Evolutionary conservation across 2,329 filamentous ascomycete species (phyloP).

Genomic region (Sporothrix variecibatus): DNA sequence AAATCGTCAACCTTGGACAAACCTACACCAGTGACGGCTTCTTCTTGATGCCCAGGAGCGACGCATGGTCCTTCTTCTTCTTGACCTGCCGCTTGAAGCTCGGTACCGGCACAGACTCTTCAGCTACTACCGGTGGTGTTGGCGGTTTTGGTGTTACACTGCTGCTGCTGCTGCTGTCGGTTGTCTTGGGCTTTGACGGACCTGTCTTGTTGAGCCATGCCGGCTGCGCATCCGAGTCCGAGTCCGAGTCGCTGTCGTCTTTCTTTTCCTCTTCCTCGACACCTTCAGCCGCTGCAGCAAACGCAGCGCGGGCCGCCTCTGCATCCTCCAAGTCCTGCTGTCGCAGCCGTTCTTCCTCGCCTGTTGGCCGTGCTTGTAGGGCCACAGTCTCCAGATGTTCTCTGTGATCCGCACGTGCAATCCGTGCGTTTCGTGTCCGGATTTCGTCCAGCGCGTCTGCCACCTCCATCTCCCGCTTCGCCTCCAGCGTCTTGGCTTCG

Average conservation of each 20-base stretch:
- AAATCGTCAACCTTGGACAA: background rate
- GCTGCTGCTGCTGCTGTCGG: conserved; percentile 37
- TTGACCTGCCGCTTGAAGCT: conserved; percentile 77
- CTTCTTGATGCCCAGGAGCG: conserved; percentile 83
- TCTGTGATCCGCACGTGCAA: conserved; percentile 73
- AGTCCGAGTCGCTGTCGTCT: background rate
- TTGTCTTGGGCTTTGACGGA: conserved; percentile 35
- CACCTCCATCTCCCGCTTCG: conserved; percentile 92
- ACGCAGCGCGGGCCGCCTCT: conserved; percentile 77
- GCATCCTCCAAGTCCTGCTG: conserved; percentile 80
- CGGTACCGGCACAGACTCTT: conserved; percentile 35
- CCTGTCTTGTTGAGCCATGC: conserved; percentile 26
- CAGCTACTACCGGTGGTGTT: background rate
- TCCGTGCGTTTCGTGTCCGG: conserved; percentile 82
- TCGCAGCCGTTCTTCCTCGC: conserved; percentile 62
- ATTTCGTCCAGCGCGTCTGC: conserved; percentile 97
- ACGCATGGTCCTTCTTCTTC: conserved; percentile 80
- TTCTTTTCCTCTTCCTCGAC: conserved; percentile 51
- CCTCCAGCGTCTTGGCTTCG: conserved; percentile 90
- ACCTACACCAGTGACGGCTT: conserved; percentile 63
- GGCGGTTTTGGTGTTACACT: conserved; percentile 36
- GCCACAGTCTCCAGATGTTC: conserved; percentile 60
- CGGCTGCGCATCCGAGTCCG: background rate
- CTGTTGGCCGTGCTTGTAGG: conserved; percentile 51
- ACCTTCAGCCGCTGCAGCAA: conserved; percentile 51